Evolutionary conservation across 1,284 basidiomycete genomes (phyloP), one percentile per base, ranked within the genome.

Genomic region (Fomitopsis pinicola): DNA sequence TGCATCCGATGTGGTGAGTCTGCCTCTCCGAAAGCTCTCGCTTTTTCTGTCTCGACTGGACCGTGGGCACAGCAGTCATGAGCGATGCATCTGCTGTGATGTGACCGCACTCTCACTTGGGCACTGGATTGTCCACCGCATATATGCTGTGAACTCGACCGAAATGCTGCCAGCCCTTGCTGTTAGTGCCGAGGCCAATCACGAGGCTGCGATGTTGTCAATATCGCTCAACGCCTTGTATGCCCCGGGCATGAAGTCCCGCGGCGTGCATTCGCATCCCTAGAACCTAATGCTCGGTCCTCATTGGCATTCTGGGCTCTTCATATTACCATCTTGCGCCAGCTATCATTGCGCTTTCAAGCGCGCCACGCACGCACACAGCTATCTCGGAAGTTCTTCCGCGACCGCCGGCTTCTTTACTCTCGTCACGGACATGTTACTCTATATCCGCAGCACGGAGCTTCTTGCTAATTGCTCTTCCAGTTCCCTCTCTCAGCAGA

Each of bases 401-500:
- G 38, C 52, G 52, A 6, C 22, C n/a, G 22, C 52, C 12, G n/a
- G 12, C 14, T 38, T n/a, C 52, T 54, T 54, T 17, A 40, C 2
- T 17, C 15, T 53, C 50, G 33, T 53, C 5, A 36, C 50, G 35
- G 28, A n/a, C 50, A 22, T 19, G 9, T 42, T 40, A 35, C 17
- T 57, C 28, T 28, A 26, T 38, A 5, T 28, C 52, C 52, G 52
- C 52, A 54, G 52, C 52, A 54, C 35, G 52, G n/a, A 22, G 12
- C 50, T 7, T 5, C 35, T 40, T 22, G 19, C 52, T 54, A 6
- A 54, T 35, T 3, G 12, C 35, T 22, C 8, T 10, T 26, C 45
- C 62, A 63, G 62, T 63, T 61, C 54, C 62, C 65, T 57, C 66
- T 74, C 55, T 65, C 73, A 6, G 69, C 72, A 44, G 72, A 74